Evolutionary conservation across 345 rosid genomes (phyloP), one percentile per base, ranked within the genome.

Genomic region (Hibiscus syriacus): DNA sequence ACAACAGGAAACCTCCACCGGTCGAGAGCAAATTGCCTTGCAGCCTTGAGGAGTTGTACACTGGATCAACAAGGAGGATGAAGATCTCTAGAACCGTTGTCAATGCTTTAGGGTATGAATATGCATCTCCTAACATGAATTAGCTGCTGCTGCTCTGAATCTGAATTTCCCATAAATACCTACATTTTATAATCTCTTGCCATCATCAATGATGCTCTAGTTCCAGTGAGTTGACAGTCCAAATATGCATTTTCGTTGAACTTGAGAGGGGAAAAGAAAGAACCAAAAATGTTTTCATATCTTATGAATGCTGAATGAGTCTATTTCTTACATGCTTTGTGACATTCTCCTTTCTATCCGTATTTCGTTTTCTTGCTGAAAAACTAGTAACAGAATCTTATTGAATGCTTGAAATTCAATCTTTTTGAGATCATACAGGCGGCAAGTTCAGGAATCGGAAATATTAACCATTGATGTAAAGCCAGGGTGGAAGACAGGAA

Each of bases 401-500:
- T 19, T 7, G 0, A 9, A 32, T n/a, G 43, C 63, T 57, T 7
- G 43, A 34, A 36, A 2, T 10, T 59, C 26, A 16, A 57, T 57
- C 30, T 25, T 43, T 49, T 60, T 70, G 65, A 66, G 54, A 65
- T 22, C 22, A 25, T 73, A 67, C 80, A 89, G 99, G 76, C 73
- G 86, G 69, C 91, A 83, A n/a, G 85, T 70, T 1, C 86, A 80
- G 43, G 95, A 94, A 70, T 81, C 92, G 6, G 99, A 94, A 84
- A 87, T 91, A 55, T 52, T 94, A 50, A 89, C 91, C 3, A 91
- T 91, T 43, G 95, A 80, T 36, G 96, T 94, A 72, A 91, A 94
- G 79, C 99, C 97, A 0, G 97, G 99, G 30, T 91, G 98, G 99
- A 94, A 94, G 82, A 92, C 84, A 73, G 98, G 99, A 32, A 94